phyloP scores from a whole-genome alignment of 495 filamentous ascomycete species.

The Bathelium albidoporum region DNA sequence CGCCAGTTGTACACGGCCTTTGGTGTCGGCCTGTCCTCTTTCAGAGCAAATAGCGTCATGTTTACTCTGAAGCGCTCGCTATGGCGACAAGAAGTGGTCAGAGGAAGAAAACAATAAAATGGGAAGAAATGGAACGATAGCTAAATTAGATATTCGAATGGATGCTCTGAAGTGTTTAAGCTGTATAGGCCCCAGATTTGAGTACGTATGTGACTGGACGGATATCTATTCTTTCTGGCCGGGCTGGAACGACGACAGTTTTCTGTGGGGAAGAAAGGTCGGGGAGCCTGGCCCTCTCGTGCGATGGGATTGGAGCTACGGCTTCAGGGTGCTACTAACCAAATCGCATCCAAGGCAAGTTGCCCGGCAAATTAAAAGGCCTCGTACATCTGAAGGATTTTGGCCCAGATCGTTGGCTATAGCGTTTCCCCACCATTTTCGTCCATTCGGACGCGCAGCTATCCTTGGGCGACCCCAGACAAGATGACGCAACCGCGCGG shows the following conservation, averaged over 20 bases:
- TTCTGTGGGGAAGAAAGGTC: background rate
- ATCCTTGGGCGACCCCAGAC: too few species aligned
- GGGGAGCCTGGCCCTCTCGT: background rate
- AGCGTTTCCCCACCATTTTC: background rate
- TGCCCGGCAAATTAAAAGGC: too few species aligned
- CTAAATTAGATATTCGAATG: too few species aligned
- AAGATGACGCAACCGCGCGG: background rate
- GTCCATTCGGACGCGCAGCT: background rate
- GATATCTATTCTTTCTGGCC: background rate
- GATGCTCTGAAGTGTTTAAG: background rate
- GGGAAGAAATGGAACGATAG: background rate
- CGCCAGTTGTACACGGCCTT: constrained; percentile 65
- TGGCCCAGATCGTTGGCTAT: background rate
- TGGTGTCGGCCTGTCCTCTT: constrained; percentile 57
- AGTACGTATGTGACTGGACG: background rate
- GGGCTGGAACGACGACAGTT: too few species aligned
- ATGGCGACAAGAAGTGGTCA: background rate
- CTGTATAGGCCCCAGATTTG: background rate
- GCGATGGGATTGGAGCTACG: too few species aligned
- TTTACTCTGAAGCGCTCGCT: constrained; percentile 16
- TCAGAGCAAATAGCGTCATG: constrained; percentile 27
- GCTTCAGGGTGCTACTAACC: too few species aligned
- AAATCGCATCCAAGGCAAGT: too few species aligned
- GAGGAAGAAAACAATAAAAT: background rate
- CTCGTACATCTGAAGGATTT: background rate